phyloP scores from a whole-genome alignment of 2,329 filamentous ascomycete genomes.

The Pseudofabraea citricarpa region DNA sequence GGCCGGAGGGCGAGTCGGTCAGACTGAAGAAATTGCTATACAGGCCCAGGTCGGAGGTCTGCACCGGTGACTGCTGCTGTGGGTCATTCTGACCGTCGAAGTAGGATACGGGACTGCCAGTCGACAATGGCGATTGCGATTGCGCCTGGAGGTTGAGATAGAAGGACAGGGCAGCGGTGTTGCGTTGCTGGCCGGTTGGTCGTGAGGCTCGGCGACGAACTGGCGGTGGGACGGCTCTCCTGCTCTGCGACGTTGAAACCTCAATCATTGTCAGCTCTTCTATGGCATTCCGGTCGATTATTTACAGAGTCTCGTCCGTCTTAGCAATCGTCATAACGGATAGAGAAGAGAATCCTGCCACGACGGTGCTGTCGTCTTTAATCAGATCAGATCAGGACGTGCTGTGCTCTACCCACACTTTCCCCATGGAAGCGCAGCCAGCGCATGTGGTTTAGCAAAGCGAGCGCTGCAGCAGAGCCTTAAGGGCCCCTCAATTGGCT shows the following conservation, averaged over 20 bases:
- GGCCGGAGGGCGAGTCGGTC: background rate
- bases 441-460: background rate
- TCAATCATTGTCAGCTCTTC: constrained; percentile 2
- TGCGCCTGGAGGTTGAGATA: background rate
- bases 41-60: background rate
- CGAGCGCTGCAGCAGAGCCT: constrained; percentile 1
- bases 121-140: background rate
- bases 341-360: background rate
- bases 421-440: constrained; percentile 1
- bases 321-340: background rate
- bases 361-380: background rate
- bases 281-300: background rate
- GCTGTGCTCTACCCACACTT: too few relatives aligned
- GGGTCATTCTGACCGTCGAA: background rate
- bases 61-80: background rate
- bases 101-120: background rate
- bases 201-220: background rate
- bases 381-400: too few relatives aligned
- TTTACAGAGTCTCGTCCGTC: background rate
- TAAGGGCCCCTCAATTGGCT: constrained; percentile 1
- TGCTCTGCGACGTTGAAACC: background rate
- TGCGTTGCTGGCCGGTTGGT: background rate
- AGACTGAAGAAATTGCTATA: background rate
- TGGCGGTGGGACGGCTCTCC: background rate
- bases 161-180: background rate